Base-by-base conservation (phyloP, 139 green algal species). In the Zygnema circumcarinatum region DNA sequence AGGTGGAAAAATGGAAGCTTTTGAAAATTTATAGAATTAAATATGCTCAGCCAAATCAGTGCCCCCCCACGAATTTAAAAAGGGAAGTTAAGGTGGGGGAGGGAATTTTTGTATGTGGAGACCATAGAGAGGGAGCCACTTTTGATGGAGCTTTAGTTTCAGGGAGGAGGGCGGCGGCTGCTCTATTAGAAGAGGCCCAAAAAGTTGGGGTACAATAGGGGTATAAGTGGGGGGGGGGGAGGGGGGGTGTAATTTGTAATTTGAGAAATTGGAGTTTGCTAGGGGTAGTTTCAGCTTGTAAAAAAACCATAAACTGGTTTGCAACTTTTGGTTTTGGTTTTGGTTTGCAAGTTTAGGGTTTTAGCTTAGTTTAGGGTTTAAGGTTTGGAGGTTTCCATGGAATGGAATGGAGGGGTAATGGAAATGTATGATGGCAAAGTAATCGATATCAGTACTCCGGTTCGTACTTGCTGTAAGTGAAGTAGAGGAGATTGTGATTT, bases 1-100 rank as follows among this genome's bases (percentile, higher is more conserved):
- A 96, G 54, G 94, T 96, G 38, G 83, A 68, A 0, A 86, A 31
- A 53, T 99, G 96, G 96, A 78, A 85, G 53, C 94, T 95, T 56
- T 92, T 99, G 2, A 67, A 89, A 38, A 95, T 92, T 0, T 99
- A 99, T 93, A 91, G 96, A 67, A 99, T 99, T 67, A 94, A 96
- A 29, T 99, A 96, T 89, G 94, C 96, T 31, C 87, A 91, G 36
- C 87, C 87, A 21, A 31, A 90, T 3, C 87, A 91, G 33, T 29
- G 81, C 41, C 87, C 87, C 32, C 87, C 87, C 25, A 81, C 42
- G 0, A 68, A 90, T 20, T 52, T 85, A n/a, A 54, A 31, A 32
- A 90, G 94, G 35, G 76, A 92, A 0, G 94, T 96, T 54, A 11
- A 87, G 1, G 93, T 97, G 2, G 94, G 91, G 31, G 85, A 85